A percentile compares a stretch with the other conserved stretches of the same genome.
These are phyloP conservation scores for Tieghemostelium lacteum DNA, from an alignment of 78 protist genomes.

Conservation along the genomic window DNA sequence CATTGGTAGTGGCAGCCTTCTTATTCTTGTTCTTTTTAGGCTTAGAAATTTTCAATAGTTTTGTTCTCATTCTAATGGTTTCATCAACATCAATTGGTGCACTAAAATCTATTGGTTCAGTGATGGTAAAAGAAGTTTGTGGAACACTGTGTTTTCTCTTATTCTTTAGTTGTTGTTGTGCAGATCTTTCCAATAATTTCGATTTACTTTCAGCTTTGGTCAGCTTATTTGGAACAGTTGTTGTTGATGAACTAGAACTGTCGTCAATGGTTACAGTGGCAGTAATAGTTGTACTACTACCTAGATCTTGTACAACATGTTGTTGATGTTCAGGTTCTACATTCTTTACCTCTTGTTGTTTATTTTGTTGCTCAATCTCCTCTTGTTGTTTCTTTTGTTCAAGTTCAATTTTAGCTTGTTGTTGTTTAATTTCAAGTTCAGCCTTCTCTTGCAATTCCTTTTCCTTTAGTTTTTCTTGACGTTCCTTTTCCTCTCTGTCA, in stretches of 20 bases:
- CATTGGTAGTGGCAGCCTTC: slow-evolving; percentile 11
- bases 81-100: background rate
- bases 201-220: background rate
- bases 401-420: background rate
- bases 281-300: background rate
- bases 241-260: background rate
- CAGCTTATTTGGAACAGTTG: background rate
- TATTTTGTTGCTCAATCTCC: background rate
- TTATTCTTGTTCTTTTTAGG: slow-evolving; percentile 22
- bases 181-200: background rate
- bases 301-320: background rate
- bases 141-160: slow-evolving; percentile 68
- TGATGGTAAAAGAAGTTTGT: slow-evolving; percentile 34
- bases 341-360: background rate
- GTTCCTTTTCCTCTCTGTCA: background rate
- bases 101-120: slow-evolving; percentile 27
- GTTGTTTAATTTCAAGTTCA: background rate
- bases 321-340: background rate
- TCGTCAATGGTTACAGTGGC: background rate
- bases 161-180: background rate
- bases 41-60: slow-evolving; percentile 4
- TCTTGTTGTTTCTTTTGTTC: slow-evolving; percentile 3
- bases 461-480: background rate
- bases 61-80: slow-evolving; percentile 35
- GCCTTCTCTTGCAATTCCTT: background rate